Base-by-base conservation (phyloP, 1,284 basidiomycete genomes). In the Neonothopanus nambi region DNA sequence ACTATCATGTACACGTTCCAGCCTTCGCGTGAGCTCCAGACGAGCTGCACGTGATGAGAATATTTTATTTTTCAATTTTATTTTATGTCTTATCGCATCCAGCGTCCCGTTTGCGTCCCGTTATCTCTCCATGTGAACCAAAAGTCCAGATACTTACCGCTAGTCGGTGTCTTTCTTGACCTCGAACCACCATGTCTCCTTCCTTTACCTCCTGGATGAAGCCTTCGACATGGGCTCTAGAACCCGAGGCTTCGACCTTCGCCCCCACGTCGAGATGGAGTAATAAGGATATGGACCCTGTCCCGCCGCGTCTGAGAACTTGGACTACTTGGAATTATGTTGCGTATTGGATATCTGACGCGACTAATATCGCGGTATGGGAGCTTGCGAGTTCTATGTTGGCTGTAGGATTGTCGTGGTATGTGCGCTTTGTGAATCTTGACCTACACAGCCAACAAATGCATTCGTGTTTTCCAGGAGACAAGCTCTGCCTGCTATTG, bases 401-500 rank as follows among this genome's bases (percentile, higher is more conserved):
- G 28, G 76, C 77, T 3, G 65, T 75, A 36, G 80, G 80, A 0
- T 65, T 81, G n/a, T 79, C 77, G n/a, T 80, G 78, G 77, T 77
- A 56, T 52, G 30, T 43, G 23, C 30, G 38, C 33, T 39, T 26
- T 18, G n/a, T 46, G 50, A 12, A 20, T 33, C 3, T 18, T n/a
- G 11, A 21, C 2, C 21, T 20, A 17, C 43, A 11, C 23, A 30
- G 24, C 38, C 8, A 17, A 43, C 13, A n/a, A 20, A n/a, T n/a
- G 18, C 18, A 35, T 33, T 21, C 30, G n/a, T 33, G 45, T 48
- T 26, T 38, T 41, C 9, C 53, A 81, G 80, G 78, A 71, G 76
- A 37, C 82, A 88, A 64, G 85, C 82, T 3, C 70, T 85, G 5
- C 76, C 77, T 20, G 84, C 84, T 4, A 86, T 88, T 57, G 80